A percentile compares a stretch with the other conserved stretches of the same genome.
These are phyloP conservation scores for Saccharomycopsis hybrid DNA, from an alignment of 1,139 yeast species.

Conservation along the genomic window DNA sequence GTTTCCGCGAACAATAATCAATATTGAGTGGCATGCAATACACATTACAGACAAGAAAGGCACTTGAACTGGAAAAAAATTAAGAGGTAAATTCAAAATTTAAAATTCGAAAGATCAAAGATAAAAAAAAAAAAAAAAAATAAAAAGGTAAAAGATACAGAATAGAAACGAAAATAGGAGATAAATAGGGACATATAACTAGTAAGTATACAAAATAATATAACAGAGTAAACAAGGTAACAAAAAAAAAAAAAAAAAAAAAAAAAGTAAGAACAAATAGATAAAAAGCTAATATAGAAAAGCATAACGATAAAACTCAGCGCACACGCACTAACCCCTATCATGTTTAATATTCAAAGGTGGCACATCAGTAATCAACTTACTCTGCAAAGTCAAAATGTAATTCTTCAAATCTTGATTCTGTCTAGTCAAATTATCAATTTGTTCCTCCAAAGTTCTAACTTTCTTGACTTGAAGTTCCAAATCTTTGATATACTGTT, in stretches of 20 bases:
- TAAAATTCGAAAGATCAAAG: too few relatives aligned
- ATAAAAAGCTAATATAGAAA: background rate
- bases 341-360: constrained; percentile 3
- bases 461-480: constrained; percentile 64
- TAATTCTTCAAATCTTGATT: constrained; percentile 65
- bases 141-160: too few relatives aligned
- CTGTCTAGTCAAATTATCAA: constrained; percentile 60
- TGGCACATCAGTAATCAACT: constrained; percentile 42
- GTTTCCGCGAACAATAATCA: too few relatives aligned
- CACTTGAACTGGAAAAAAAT: too few relatives aligned
- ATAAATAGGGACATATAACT: too few relatives aligned
- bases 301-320: background rate
- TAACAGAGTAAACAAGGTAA: too few relatives aligned
- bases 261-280: background rate
- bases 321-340: background rate
- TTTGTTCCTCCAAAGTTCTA: constrained; percentile 50
- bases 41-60: too few relatives aligned
- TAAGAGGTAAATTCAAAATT: too few relatives aligned
- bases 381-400: constrained; percentile 61
- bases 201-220: too few relatives aligned
- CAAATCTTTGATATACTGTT: constrained; percentile 67
- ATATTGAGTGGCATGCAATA: too few relatives aligned
- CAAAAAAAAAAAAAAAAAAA: background rate
- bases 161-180: too few relatives aligned
- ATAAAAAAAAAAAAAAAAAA: too few relatives aligned